Conservation (phyloP, 2,329 filamentous ascomycete species). For the Fusarium anguioides region DNA sequence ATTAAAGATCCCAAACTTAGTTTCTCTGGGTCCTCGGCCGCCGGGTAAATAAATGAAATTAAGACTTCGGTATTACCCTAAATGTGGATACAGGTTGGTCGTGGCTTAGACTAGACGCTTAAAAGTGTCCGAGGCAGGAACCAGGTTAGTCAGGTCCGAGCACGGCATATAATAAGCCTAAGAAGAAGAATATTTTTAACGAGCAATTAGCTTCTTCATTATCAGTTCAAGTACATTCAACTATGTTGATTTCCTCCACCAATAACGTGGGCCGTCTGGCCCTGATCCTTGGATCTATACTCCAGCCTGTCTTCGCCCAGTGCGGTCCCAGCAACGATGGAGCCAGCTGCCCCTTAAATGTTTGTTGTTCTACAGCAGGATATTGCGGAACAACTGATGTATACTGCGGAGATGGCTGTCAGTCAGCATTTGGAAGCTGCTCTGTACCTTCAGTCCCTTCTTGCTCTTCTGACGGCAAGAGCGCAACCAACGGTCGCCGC, state of each 20-base stretch:
- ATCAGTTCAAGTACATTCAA: background rate
- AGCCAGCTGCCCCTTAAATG: slow-evolving; percentile 3
- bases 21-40: too few relatives aligned
- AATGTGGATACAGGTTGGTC: too few relatives aligned
- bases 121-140: too few relatives aligned
- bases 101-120: too few relatives aligned
- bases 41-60: too few relatives aligned
- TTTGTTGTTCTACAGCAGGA: background rate
- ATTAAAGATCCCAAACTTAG: too few relatives aligned
- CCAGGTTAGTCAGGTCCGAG: too few relatives aligned
- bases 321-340: slow-evolving; percentile 5
- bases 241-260: background rate
- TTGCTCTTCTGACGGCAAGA: background rate
- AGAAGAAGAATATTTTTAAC: too few relatives aligned
- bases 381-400: slow-evolving; percentile 1
- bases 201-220: too few relatives aligned
- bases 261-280: background rate
- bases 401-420: slow-evolving; percentile 9
- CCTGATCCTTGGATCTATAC: background rate
- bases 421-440: slow-evolving; percentile 8
- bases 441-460: slow-evolving; percentile 3
- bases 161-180: too few relatives aligned
- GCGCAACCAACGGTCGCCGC: slow-evolving; percentile 1
- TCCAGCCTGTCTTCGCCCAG: background rate
- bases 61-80: too few relatives aligned